Conservation (phyloP, 106 monocot species). For the Dioscorea dumetorum region DNA sequence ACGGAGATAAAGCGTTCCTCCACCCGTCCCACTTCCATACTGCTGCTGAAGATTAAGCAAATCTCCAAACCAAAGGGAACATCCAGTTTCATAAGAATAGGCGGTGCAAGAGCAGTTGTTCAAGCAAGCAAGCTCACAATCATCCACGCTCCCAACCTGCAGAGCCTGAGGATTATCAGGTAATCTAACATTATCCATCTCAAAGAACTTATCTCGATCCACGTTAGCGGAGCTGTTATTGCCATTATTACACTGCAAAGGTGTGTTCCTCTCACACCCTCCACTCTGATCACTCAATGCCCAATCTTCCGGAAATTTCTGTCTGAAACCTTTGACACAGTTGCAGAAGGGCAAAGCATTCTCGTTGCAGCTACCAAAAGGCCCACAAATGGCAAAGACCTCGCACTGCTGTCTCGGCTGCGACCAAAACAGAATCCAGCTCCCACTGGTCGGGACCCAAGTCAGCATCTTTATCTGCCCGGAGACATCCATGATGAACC, state of each 20-base stretch:
- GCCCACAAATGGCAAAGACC: constrained; percentile 6
- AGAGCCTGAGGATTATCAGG: constrained; percentile 8
- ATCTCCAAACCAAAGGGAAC: constrained; percentile 24
- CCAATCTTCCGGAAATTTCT: constrained; percentile 9
- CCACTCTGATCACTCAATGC: constrained; percentile 2
- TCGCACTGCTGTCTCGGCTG: constrained; percentile 1
- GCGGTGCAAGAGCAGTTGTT: constrained; percentile 42
- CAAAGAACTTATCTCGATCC: constrained; percentile 16
- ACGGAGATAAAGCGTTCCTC: constrained; percentile 26
- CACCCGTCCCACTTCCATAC: not conserved
- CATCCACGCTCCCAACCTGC: not conserved
- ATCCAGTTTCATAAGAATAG: constrained; percentile 21
- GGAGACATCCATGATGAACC: constrained; percentile 36
- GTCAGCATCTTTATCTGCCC: constrained; percentile 19
- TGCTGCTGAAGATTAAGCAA: constrained; percentile 26
- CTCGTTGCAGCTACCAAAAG: constrained; percentile 15
- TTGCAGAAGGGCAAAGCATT: not conserved
- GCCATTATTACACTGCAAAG: constrained; percentile 1
- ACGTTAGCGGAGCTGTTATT: not conserved
- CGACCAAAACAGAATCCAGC: constrained; percentile 4
- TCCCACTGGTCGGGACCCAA: not conserved
- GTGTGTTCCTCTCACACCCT: constrained; percentile 15
- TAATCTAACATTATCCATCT: constrained; percentile 13
- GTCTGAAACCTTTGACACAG: constrained; percentile 10
- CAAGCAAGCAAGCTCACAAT: constrained; percentile 35